A percentile compares a stretch with the other conserved stretches of the same genome.
phyloP scores from a whole-genome alignment of 2,329 filamentous ascomycete species.

The Penicillium sp. region DNA sequence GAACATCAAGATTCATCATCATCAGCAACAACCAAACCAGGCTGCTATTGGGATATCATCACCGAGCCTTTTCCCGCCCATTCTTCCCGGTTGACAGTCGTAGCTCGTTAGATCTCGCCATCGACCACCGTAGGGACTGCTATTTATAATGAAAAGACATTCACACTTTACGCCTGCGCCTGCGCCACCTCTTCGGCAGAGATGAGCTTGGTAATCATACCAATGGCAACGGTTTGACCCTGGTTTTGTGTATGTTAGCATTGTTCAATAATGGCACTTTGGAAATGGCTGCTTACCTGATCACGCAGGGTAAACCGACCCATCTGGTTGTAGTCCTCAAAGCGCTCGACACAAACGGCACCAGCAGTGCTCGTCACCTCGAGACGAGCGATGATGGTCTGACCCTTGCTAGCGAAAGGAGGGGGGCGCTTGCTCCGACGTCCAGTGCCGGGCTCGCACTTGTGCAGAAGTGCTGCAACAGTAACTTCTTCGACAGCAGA shows the following conservation, averaged over 20 bases:
- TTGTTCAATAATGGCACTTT: conserved; percentile 20
- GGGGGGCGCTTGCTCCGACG: conserved; percentile 89
- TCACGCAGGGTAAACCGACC: conserved; percentile 84
- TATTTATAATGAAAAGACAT: too few relatives aligned
- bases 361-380: conserved; percentile 78
- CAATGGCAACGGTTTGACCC: conserved; percentile 98
- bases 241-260: conserved; percentile 34
- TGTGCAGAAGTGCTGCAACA: conserved; percentile 78
- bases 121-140: too few relatives aligned
- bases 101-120: too few relatives aligned
- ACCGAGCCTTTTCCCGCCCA: too few relatives aligned
- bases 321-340: conserved; percentile 92
- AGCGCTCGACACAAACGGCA: conserved; percentile 82
- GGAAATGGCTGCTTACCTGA: too few relatives aligned
- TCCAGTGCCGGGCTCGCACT: conserved; percentile 86
- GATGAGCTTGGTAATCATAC: conserved; percentile 92
- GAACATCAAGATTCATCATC: too few relatives aligned
- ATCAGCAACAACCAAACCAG: too few relatives aligned
- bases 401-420: conserved; percentile 70
- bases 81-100: too few relatives aligned
- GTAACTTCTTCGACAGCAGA: conserved; percentile 96
- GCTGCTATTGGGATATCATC: too few relatives aligned
- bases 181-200: conserved; percentile 15
- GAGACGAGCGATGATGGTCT: conserved; percentile 84
- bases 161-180: too few relatives aligned